Evolutionary conservation across 306 rosid genomes (phyloP), one percentile per base, ranked within the genome.

Genomic region (Pyrus betulifolia): DNA sequence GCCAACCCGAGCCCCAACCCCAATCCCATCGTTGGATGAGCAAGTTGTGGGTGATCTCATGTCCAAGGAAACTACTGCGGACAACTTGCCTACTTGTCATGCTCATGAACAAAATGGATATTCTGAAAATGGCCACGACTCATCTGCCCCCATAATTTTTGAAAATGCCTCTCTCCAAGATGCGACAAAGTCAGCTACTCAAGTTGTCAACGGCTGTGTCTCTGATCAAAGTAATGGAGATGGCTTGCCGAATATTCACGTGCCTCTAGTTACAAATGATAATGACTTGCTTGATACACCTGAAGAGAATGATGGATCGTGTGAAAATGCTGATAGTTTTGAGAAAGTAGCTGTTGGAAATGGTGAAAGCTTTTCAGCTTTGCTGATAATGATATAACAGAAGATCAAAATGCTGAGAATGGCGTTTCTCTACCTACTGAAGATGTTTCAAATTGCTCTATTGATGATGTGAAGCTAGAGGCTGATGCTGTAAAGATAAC

Each of bases 271-370:
- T 63, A 35, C 60, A 27, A 54, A 38, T 75, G 77, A 72, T 65
- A 61, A 38, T 75, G 77, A 72, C 70, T 58, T 28, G 35, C 79
- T 79, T 74, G 78, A 67, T 71, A 54, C 69, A 28, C 65, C 79
- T 4, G 81, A 70, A 76, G 79, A 55, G 62, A 67, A 33, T 67
- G 54, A 33, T 67, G 69, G 60, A 67, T 25, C 31, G n/a, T 30
- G 45, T 79, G 74, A 82, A 64, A 74, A 75, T 62, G n/a, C 59
- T 54, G 72, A 67, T 28, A 51, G 25, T 33, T 33, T 75, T 21
- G 27, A 58, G 30, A 52, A 42, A 12, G 55, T 51, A 12, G 27
- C 49, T 38, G 63, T n/a, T 59, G 81, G 69, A 81, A 72, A 64
- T 76, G 70, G 76, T 40, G 71, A 76, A 70, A 52, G 15, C 42